phyloP scores from a whole-genome alignment of 2,329 filamentous ascomycete species.

The Cladosporium halotolerans region DNA sequence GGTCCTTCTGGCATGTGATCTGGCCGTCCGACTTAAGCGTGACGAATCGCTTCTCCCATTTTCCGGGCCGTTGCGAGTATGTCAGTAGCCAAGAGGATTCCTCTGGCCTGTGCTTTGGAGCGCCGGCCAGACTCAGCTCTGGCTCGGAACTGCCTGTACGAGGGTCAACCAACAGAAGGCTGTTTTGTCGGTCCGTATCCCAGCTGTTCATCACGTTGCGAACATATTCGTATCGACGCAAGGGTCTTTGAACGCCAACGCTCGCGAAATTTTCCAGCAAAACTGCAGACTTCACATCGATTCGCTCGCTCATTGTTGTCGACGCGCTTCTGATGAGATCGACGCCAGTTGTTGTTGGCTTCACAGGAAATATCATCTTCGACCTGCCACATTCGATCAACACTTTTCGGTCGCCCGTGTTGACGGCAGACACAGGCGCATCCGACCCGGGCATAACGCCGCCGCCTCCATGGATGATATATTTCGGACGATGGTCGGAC shows the following conservation, averaged over 20 bases:
- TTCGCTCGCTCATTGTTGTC: slow-evolving; percentile 54
- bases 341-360: slow-evolving; percentile 63
- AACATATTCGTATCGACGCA: slow-evolving; percentile 80
- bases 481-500: slow-evolving; percentile 22
- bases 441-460: slow-evolving; percentile 55
- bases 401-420: slow-evolving; percentile 71
- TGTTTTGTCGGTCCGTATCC: slow-evolving; percentile 74
- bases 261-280: slow-evolving; percentile 69
- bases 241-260: slow-evolving; percentile 71
- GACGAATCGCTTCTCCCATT: slow-evolving; percentile 82
- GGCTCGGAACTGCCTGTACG: slow-evolving; percentile 47
- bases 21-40: slow-evolving; percentile 70
- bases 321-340: slow-evolving; percentile 67
- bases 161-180: slow-evolving; percentile 58
- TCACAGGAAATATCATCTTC: slow-evolving; percentile 65
- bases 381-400: slow-evolving; percentile 65
- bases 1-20: slow-evolving; percentile 63
- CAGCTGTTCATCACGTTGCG: slow-evolving; percentile 89
- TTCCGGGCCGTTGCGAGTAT: slow-evolving; percentile 73
- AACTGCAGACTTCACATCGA: slow-evolving; percentile 61
- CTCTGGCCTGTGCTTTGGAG: slow-evolving; percentile 56
- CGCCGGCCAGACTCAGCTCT: slow-evolving; percentile 60
- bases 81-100: slow-evolving; percentile 68
- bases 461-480: slow-evolving; percentile 40
- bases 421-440: slow-evolving; percentile 73